These are phyloP conservation scores for Bipolaris sorokiniana DNA, from an alignment of 2,329 filamentous ascomycete species.

Conservation along the genomic window DNA sequence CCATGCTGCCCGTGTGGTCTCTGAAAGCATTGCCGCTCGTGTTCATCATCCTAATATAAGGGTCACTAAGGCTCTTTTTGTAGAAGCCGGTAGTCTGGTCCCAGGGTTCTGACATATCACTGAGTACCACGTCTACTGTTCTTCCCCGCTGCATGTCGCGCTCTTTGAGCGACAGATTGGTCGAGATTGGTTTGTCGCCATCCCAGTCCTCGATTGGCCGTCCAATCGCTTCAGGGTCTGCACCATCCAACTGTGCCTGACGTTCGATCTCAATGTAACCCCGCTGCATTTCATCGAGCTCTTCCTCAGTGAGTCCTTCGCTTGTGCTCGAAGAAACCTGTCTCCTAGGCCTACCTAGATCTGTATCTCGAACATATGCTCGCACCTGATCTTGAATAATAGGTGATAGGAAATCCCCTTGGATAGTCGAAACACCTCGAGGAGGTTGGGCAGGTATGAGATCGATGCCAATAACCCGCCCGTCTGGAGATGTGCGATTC, in stretches of 20 bases:
- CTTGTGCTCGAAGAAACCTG: constrained; percentile 35
- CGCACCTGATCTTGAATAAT: constrained; percentile 77
- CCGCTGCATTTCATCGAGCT: constrained; percentile 51
- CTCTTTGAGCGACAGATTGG: constrained; percentile 38
- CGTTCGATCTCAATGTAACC: constrained; percentile 73
- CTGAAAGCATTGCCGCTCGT: constrained; percentile 85
- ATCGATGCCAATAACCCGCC: constrained; percentile 88
- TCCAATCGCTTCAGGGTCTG: constrained; percentile 25
- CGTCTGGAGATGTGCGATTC: constrained; percentile 75
- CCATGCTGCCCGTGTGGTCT: constrained; percentile 95
- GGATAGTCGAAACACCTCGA: constrained; percentile 88
- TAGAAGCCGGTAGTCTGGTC: constrained; percentile 77
- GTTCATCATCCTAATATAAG: constrained; percentile 99
- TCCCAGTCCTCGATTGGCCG: constrained; percentile 19
- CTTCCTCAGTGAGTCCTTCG: constrained; percentile 46
- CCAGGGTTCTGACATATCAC: constrained; percentile 99
- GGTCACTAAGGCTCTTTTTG: constrained; percentile 91
- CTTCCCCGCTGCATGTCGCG: constrained; percentile 55
- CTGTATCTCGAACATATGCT: constrained; percentile 72
- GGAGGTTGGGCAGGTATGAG: constrained; percentile 92
- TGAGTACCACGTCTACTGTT: constrained; percentile 89
- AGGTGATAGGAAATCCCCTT: constrained; percentile 87
- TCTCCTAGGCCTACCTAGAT: constrained; percentile 59
- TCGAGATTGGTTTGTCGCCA: constrained; percentile 32
- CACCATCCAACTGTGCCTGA: constrained; percentile 48